Percentiles rank a stretch among this genome's conserved stretches.
These are phyloP conservation scores for Claviceps capensis DNA, from an alignment of 2,329 filamentous ascomycete genomes.

Conservation along the genomic window DNA sequence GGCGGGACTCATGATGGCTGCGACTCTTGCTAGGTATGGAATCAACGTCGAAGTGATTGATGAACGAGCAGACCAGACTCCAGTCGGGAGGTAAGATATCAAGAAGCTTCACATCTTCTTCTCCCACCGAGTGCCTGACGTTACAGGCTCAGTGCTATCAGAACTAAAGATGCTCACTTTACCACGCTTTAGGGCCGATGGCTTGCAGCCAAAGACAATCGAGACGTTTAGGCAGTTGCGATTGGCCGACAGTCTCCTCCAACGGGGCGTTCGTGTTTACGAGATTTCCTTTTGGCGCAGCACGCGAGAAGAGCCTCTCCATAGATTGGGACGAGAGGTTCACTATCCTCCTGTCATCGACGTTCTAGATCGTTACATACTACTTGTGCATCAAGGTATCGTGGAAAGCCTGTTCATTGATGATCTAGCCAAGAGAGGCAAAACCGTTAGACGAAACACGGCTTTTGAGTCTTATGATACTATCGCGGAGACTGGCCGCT, in stretches of 20 bases:
- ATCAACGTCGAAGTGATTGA: constrained; percentile 54
- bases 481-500: constrained; percentile 26
- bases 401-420: constrained; percentile 58
- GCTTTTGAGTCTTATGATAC: constrained; percentile 45
- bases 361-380: constrained; percentile 41
- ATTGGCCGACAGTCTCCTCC: constrained; percentile 53
- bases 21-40: constrained; percentile 48
- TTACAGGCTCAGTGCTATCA: neutral
- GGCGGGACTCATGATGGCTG: constrained; percentile 41
- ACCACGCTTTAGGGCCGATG: constrained; percentile 41
- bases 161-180: constrained; percentile 2
- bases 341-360: constrained; percentile 54
- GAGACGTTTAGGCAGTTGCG: constrained; percentile 63
- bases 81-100: constrained; percentile 38
- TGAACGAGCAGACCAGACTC: constrained; percentile 53
- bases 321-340: constrained; percentile 48
- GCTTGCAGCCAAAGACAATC: constrained; percentile 64
- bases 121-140: neutral
- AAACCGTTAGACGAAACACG: constrained; percentile 49
- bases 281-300: constrained; percentile 63
- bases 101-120: neutral
- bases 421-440: constrained; percentile 50
- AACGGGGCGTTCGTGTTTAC: constrained; percentile 55
- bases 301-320: constrained; percentile 35
- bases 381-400: constrained; percentile 60